Conservation (phyloP, 352 stramenopile genomes). For the Phytophthora idaei region DNA sequence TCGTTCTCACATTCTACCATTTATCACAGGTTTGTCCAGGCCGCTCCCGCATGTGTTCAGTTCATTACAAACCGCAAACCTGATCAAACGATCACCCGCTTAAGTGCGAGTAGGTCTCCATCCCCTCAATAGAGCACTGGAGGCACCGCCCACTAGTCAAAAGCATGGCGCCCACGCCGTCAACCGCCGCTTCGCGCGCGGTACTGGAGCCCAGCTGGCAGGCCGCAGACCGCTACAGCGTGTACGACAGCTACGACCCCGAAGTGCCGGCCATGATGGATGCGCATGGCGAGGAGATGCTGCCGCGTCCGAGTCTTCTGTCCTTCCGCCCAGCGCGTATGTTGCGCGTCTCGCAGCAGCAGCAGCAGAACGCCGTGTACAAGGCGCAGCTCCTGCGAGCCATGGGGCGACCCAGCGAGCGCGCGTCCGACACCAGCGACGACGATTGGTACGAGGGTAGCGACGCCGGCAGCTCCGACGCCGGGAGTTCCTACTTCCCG, state of each 20-base stretch:
- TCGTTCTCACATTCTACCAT: constrained; percentile 1
- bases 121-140: constrained; percentile 2
- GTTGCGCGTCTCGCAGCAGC: constrained; percentile 51
- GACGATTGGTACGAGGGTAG: constrained; percentile 44
- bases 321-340: constrained; percentile 56
- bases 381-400: constrained; percentile 47
- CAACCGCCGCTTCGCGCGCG: constrained; percentile 34
- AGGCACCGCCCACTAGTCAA: constrained; percentile 17
- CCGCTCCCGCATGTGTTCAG: constrained; percentile 21
- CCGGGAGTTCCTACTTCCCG: constrained; percentile 5
- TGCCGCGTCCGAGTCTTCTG: constrained; percentile 49
- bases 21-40: neutral
- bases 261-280: constrained; percentile 51
- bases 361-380: constrained; percentile 49
- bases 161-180: constrained; percentile 32
- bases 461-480: constrained; percentile 27
- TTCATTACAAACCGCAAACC: constrained; percentile 30
- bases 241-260: constrained; percentile 35
- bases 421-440: constrained; percentile 27
- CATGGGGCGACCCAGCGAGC: constrained; percentile 26
- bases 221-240: constrained; percentile 18
- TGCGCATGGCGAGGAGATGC: constrained; percentile 25
- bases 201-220: constrained; percentile 34
- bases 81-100: constrained; percentile 24
- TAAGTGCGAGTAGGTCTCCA: constrained; percentile 22